Conservation (phyloP, 2,329 filamentous ascomycete species). For the Stagonosporopsis tanaceti region DNA sequence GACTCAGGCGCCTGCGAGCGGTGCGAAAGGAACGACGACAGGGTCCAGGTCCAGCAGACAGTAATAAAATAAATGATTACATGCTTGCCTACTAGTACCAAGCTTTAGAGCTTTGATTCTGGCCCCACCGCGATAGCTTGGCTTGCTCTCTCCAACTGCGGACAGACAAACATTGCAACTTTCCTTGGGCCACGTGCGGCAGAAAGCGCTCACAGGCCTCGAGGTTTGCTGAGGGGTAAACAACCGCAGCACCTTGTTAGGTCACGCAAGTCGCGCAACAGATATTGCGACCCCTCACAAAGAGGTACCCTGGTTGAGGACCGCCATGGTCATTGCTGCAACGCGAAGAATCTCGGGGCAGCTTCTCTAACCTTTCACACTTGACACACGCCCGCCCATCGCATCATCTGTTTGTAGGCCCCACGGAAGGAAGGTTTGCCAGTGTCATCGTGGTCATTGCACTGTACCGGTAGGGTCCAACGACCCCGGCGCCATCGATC, state of each 20-base stretch:
- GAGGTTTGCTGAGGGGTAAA: slow-evolving; percentile 12
- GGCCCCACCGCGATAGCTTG: slow-evolving; percentile 13
- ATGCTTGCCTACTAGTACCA: slow-evolving; percentile 2
- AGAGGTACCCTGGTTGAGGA: slow-evolving; percentile 13
- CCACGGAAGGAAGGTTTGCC: slow-evolving; percentile 10
- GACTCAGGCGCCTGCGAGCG: not conserved
- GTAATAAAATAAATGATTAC: slow-evolving; percentile 2
- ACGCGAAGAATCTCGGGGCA: slow-evolving; percentile 25
- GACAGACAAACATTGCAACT: slow-evolving; percentile 1
- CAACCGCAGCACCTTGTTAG: slow-evolving; percentile 3
- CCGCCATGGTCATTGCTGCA: slow-evolving; percentile 34
- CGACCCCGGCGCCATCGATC: slow-evolving; percentile 1
- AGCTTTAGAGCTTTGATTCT: slow-evolving; percentile 16
- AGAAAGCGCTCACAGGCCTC: slow-evolving; percentile 11
- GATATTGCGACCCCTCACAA: slow-evolving; percentile 14
- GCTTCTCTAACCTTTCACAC: slow-evolving; percentile 12
- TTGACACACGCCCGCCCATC: slow-evolving; percentile 5
- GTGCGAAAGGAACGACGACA: slow-evolving; percentile 7
- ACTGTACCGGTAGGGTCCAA: slow-evolving; percentile 4
- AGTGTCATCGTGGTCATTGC: slow-evolving; percentile 4
- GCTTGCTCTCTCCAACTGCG: slow-evolving; percentile 4
- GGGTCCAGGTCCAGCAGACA: slow-evolving; percentile 19
- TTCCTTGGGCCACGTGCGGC: slow-evolving; percentile 25
- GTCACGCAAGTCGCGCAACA: slow-evolving; percentile 18
- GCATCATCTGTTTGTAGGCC: slow-evolving; percentile 1